Base-by-base conservation (phyloP, 345 rosid genomes). In the Eucalyptus guilfoylei region DNA sequence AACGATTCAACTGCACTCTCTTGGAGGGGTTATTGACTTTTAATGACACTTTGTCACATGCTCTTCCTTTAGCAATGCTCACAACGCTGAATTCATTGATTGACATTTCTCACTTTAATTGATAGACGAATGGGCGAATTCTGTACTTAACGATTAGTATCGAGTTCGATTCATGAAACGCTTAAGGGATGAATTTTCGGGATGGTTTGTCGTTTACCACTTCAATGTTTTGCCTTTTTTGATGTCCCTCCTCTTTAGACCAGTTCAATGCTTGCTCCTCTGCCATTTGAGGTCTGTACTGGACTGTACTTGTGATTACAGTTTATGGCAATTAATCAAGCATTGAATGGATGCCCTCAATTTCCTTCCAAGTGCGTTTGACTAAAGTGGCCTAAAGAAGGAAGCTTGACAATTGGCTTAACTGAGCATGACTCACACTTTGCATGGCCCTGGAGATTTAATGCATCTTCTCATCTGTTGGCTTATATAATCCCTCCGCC, bases 401-500 rank as follows among this genome's bases (percentile, higher is more conserved):
- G 60, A 86, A 86, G 54, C 44, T 86, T 21, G 60, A 86, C 64
- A 32, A n/a, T 50, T 86, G 87, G 55, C 87, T 76, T 40, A 40
- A 76, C 83, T 21, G 11, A 21, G 47, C 83, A 76, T 21, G 83
- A 86, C n/a, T 32, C 62, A 17, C 45, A 6, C 44, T 69, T 80
- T 52, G 50, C 86, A 50, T 86, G 44, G 32, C 64, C 80, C 80
- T 58, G 37, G 64, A 87, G 58, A 88, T 47, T 80, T 55, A 88
- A 86, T 81, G 76, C 88, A 88, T 47, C 54, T 55, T 87, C 54
- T 62, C 88, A 5, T 49, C 52, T 86, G 26, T 32, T 86, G 55
- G 60, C 87, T 50, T 6, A 86, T 62, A 40, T 64, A 76, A 76
- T 6, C 83, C 83, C 47, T 40, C 47, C 83, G 40, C 26, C 12